Conservation (phyloP, 106 monocot genomes). For the Dioscorea zingiberensis region DNA sequence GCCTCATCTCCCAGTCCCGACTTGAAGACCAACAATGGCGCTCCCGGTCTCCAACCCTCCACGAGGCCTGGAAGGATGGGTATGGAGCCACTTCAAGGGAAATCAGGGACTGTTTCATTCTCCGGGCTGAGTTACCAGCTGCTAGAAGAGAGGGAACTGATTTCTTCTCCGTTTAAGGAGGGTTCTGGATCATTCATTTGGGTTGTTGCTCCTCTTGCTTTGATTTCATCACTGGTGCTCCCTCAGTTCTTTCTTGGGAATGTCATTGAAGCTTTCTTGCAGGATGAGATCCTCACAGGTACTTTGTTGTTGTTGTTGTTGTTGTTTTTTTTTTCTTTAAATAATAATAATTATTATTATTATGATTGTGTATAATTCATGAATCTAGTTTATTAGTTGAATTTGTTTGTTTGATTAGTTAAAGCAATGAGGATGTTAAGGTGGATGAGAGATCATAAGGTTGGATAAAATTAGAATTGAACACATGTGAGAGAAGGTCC, state of each 20-base stretch:
- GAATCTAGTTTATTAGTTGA: background rate
- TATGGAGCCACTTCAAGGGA: slow-evolving; percentile 42
- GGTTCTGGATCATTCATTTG: slow-evolving; percentile 47
- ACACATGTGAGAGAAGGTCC: too few species aligned
- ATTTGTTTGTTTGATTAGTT: background rate
- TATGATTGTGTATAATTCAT: background rate
- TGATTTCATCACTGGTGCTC: slow-evolving; percentile 52
- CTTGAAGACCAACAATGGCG: too few species aligned
- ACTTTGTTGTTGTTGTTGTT: too few species aligned
- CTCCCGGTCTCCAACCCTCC: background rate
- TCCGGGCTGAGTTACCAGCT: slow-evolving; percentile 40
- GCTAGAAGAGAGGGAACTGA: slow-evolving; percentile 36
- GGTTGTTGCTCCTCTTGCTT: slow-evolving; percentile 43
- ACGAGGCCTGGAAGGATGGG: slow-evolving; percentile 2
- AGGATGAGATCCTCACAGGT: slow-evolving; percentile 55
- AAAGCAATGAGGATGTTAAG: too few species aligned
- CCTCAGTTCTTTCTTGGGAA: slow-evolving; percentile 50
- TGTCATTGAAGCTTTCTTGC: slow-evolving; percentile 29
- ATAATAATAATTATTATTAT: too few species aligned
- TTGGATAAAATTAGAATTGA: too few species aligned
- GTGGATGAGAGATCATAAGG: too few species aligned
- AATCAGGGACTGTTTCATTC: slow-evolving; percentile 53
- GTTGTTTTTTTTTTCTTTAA: too few species aligned
- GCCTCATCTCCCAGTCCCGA: background rate
- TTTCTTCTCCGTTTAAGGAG: slow-evolving; percentile 48